A percentile compares a stretch with the other conserved stretches of the same genome.
phyloP scores from a whole-genome alignment of 345 rosid genomes.

The Angophora floribunda region DNA sequence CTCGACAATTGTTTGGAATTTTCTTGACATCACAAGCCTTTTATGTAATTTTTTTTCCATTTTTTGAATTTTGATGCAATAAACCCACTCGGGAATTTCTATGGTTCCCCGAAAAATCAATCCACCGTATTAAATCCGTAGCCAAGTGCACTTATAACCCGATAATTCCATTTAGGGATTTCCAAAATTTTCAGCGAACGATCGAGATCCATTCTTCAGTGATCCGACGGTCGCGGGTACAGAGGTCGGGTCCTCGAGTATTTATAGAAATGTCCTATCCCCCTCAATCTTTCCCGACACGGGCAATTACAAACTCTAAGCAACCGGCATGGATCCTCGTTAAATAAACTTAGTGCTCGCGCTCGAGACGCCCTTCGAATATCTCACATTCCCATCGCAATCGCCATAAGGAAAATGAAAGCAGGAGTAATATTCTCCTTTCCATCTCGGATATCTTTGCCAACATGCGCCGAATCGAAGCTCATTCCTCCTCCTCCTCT shows the following conservation, averaged over 20 bases:
- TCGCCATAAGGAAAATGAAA: not conserved
- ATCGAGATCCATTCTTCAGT: not conserved
- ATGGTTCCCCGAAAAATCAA: accelerated
- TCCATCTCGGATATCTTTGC: not conserved
- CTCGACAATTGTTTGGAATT: too few relatives aligned
- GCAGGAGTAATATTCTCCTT: not conserved
- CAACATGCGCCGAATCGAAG: not conserved
- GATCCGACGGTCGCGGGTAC: not conserved
- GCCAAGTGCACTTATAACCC: not conserved
- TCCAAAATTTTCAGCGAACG: not conserved
- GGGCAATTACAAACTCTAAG: too few relatives aligned
- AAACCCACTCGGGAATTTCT: not conserved
- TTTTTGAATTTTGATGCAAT: not conserved
- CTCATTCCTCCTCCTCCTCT: not conserved
- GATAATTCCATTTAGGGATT: not conserved
- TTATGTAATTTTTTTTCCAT: not conserved
- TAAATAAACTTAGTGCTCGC: not conserved
- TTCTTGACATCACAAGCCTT: not conserved
- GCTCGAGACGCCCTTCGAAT: not conserved
- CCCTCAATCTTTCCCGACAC: not conserved
- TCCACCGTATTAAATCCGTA: not conserved
- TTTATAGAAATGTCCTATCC: not conserved
- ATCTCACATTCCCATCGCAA: not conserved
- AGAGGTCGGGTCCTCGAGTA: not conserved
- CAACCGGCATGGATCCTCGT: not conserved